Conservation (phyloP, 2,329 filamentous ascomycete species). For the Curvularia verruculosa region DNA sequence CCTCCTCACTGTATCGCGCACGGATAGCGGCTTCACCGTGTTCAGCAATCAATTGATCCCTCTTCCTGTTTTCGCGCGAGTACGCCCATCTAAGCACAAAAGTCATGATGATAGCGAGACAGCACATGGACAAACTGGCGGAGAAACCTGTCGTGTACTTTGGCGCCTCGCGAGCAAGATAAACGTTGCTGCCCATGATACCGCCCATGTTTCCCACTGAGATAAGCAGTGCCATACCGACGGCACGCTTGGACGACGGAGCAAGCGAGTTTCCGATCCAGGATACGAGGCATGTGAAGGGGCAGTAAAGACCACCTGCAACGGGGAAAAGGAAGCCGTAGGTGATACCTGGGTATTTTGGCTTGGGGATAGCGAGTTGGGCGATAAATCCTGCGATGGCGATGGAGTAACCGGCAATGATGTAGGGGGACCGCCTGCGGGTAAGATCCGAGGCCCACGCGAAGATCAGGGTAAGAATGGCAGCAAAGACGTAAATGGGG, state of each 20-base stretch:
- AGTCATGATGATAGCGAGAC: slow-evolving; percentile 55
- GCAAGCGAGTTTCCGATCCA: slow-evolving; percentile 47
- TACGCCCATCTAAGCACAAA: slow-evolving; percentile 52
- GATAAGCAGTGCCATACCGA: slow-evolving; percentile 59
- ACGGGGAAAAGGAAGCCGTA: slow-evolving; percentile 53
- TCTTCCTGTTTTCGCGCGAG: slow-evolving; percentile 46
- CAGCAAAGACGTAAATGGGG: slow-evolving; percentile 52
- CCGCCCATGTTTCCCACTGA: slow-evolving; percentile 56
- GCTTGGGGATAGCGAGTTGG: slow-evolving; percentile 54
- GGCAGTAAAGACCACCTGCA: slow-evolving; percentile 45
- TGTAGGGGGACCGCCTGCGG: slow-evolving; percentile 61
- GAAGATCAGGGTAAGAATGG: slow-evolving; percentile 49
- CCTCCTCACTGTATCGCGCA: slow-evolving; percentile 48
- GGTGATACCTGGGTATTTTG: slow-evolving; percentile 53
- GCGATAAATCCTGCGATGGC: slow-evolving; percentile 63
- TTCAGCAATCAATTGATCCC: slow-evolving; percentile 35
- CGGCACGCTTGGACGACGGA: slow-evolving; percentile 45
- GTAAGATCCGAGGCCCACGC: slow-evolving; percentile 59
- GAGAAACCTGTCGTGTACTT: slow-evolving; percentile 59
- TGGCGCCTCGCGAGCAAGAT: slow-evolving; percentile 56
- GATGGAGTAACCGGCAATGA: slow-evolving; percentile 57
- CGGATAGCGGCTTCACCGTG: slow-evolving; percentile 43
- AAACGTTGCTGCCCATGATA: slow-evolving; percentile 57
- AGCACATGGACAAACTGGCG: slow-evolving; percentile 53
- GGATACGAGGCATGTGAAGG: slow-evolving; percentile 45